phyloP scores from a whole-genome alignment of 345 rosid species.

The Salix arbutifolia region DNA sequence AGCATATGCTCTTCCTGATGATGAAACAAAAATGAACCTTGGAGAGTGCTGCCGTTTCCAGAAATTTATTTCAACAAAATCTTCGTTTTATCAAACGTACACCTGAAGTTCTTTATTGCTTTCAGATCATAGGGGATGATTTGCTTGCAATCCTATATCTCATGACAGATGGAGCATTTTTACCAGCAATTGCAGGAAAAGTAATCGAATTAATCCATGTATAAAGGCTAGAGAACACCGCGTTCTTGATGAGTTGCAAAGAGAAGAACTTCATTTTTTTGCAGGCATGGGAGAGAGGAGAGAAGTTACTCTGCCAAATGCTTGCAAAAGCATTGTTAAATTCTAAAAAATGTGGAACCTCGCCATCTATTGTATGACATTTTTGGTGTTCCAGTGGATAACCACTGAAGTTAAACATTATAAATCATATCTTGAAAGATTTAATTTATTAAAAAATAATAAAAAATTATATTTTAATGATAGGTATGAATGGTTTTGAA shows the following conservation, averaged over 20 bases:
- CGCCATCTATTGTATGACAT: slow-evolving; percentile 74
- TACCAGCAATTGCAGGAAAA: slow-evolving; percentile 67
- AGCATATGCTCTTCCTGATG: slow-evolving; percentile 55
- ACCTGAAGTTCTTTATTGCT: slow-evolving; percentile 13
- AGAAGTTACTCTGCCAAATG: slow-evolving; percentile 74
- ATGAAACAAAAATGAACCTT: slow-evolving; percentile 48
- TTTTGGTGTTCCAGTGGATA: slow-evolving; percentile 87
- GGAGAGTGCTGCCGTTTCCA: slow-evolving; percentile 39
- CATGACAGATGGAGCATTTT: slow-evolving; percentile 78
- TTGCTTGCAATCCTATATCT: slow-evolving; percentile 83
- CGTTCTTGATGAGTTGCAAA: slow-evolving; percentile 70
- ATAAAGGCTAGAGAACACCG: slow-evolving; percentile 53
- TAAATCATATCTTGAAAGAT: no score
- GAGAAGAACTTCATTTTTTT: slow-evolving; percentile 87
- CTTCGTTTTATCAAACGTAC: background rate
- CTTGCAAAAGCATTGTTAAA: slow-evolving; percentile 50
- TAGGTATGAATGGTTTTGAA: slow-evolving; percentile 70
- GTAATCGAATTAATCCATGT: slow-evolving; percentile 72
- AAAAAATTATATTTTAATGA: background rate
- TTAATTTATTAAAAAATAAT: no score
- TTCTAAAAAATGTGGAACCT: slow-evolving; percentile 33
- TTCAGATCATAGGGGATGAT: slow-evolving; percentile 85
- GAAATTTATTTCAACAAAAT: background rate
- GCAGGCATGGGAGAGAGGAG: slow-evolving; percentile 90
- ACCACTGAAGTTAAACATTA: slow-evolving; percentile 52